Base-by-base conservation (phyloP, 73 alveolate species). In the Urostyla sp. region DNA sequence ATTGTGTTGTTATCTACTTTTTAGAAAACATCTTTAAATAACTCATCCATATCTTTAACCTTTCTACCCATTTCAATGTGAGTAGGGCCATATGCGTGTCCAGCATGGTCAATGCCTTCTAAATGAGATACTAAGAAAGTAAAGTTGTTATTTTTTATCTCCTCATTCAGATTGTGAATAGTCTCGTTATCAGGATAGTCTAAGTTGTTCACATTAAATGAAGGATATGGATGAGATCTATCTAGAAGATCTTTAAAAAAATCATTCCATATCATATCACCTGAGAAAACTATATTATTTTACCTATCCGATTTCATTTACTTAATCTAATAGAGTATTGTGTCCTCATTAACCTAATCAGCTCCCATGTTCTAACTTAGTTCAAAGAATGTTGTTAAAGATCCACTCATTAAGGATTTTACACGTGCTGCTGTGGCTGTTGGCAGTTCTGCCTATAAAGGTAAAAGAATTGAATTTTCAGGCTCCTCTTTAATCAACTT, bases 31-130 rank as follows among this genome's bases (percentile, higher is more conserved):
- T 53, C 26, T 57, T 44, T 48, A 34, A 87, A 24, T 23, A 82
- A 26, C 50, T 51, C 46, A 30, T 87, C 75, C 38, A 52, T 34
- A 72, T 87, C 56, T 35, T 31, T 31, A 7, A 87, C 48, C 57
- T 87, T 87, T 40, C 55, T 8, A 8, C 34, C 32, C 55, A 87
- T 83, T 40, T 40, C 52, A 10, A 11, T 40, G 15, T 40, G 52
- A 16, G 20, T 16, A 11, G 52, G 20, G 20, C 46, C 53, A 44
- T 51, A 87, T 6, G 84, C 34, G 44, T 87, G 94, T 0, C 88
- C 94, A 21, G 77, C 94, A 72, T 87, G 94, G 57, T 87, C 94
- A 0, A 87, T 82, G 0, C 94, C 94, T 16, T 72, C 61, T 54
- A 81, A 34, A 72, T 87, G 94, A 26, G 75, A 78, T 40, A 40